phyloP scores from a whole-genome alignment of 345 rosid species.

The Brassica carinata region DNA sequence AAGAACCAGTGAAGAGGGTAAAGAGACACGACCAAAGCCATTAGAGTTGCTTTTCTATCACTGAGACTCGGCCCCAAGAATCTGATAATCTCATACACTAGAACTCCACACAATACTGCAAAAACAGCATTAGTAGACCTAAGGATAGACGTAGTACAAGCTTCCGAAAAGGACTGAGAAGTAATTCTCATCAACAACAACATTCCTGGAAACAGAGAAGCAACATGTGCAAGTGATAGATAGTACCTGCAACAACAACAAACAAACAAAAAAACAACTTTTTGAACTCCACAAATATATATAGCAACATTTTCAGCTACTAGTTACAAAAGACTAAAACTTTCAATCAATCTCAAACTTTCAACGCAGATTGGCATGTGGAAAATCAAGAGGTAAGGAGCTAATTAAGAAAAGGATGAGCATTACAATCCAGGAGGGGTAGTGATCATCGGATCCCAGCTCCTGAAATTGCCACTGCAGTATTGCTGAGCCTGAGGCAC shows the following conservation, averaged over 20 bases:
- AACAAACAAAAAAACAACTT: neutral
- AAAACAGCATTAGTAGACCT: conserved; percentile 66
- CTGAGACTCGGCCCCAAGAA: conserved; percentile 62
- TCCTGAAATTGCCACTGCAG: conserved; percentile 73
- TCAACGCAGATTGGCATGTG: no score
- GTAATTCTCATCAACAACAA: conserved; percentile 33
- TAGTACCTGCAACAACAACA: conserved; percentile 64
- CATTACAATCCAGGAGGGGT: conserved; percentile 95
- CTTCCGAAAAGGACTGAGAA: conserved; percentile 47
- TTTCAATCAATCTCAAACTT: neutral
- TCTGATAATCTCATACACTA: conserved; percentile 67
- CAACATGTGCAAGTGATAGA: conserved; percentile 82
- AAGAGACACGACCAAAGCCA: conserved; percentile 60
- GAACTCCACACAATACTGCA: conserved; percentile 72
- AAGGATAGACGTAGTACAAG: conserved; percentile 64
- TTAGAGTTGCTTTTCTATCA: conserved; percentile 59
- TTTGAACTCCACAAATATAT: conserved; percentile 17
- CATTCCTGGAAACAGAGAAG: conserved; percentile 72
- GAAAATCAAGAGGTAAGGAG: no score
- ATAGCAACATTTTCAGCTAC: neutral
- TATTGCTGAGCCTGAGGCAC: conserved; percentile 88
- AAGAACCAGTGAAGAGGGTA: conserved; percentile 97
- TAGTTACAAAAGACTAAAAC: neutral
- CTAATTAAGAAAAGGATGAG: neutral
- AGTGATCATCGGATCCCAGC: conserved; percentile 99